phyloP scores from a whole-genome alignment of 2,329 filamentous ascomycete genomes.

The Sarocladium oryzae region DNA sequence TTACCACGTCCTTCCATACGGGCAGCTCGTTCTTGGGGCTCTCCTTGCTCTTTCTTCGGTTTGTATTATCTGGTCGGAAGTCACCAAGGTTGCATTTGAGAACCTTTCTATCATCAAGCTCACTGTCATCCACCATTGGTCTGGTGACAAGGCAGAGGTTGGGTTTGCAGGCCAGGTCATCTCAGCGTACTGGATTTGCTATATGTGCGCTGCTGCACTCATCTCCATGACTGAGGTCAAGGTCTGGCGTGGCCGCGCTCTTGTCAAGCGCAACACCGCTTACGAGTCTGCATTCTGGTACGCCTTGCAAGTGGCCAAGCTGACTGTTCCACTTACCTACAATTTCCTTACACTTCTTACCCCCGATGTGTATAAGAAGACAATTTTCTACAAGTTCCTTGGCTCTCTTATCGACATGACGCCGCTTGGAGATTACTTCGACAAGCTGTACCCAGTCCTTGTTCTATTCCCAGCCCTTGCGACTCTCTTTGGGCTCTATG shows the following conservation, averaged over 20 bases:
- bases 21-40: conserved; percentile 57
- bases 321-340: conserved; percentile 89
- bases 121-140: conserved; percentile 69
- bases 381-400: conserved; percentile 82
- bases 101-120: conserved; percentile 64
- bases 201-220: conserved; percentile 90
- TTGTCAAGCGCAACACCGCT: conserved; percentile 86
- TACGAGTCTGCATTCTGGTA: conserved; percentile 96
- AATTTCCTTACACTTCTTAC: conserved; percentile 93
- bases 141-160: conserved; percentile 64
- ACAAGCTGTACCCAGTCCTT: conserved; percentile 81
- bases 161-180: conserved; percentile 82
- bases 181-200: conserved; percentile 82
- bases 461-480: conserved; percentile 80
- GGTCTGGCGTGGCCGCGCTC: conserved; percentile 91
- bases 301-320: conserved; percentile 80
- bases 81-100: conserved; percentile 76
- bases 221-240: conserved; percentile 86
- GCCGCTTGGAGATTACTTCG: conserved; percentile 74
- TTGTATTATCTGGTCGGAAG: conserved; percentile 87
- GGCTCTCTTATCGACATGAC: conserved; percentile 80
- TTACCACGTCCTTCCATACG: conserved; percentile 64
- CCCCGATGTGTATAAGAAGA: conserved; percentile 62
- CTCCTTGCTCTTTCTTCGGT: conserved; percentile 69
- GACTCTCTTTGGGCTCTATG: conserved; percentile 84